Base-by-base conservation (phyloP, 108 stramenopile species). In the Skeletonema menzelii region DNA sequence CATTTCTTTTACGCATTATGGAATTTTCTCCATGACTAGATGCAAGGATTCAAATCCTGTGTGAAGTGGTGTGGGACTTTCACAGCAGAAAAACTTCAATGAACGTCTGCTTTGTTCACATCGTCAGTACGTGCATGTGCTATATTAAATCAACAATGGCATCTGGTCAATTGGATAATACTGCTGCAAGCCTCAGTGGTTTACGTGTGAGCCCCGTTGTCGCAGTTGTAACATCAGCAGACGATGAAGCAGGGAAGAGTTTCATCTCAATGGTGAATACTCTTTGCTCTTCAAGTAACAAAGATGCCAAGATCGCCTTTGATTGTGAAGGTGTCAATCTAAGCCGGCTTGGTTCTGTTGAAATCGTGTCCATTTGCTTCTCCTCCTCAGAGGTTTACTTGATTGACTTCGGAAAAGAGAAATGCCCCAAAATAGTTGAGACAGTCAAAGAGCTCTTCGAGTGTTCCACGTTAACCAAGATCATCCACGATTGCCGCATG, bases 401-500 rank as follows among this genome's bases (percentile, higher is more conserved):
- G 14, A 6, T 72, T 4, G 70, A 59, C 42, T 72, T 65, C 24
- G 37, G 56, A 22, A 24, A 27, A 12, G 30, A 22, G 7, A 4
- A 22, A 4, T 61, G 31, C 65, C 26, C 59, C 44, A 57, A 49
- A 60, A 49, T 74, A 31, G 19, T 58, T 17, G 53, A 56, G 12
- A 22, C 44, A 12, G 49, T 79, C 30, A 65, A 68, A 11, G 40
- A 72, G 8, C 59, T 83, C 3, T 69, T 79, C 32, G 77, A 79
- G 53, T 53, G 61, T 44, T 27, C 57, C 24, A 22, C 32, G 13
- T 55, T 83, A 11, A 64, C 53, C 38, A 83, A 79, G 63, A 64
- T 83, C 34, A 83, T 83, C 27, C 82, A 83, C 65, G 82, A 83
- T 46, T 79, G 68, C 22, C 60, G 77, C 32, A 75, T 79, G 82